phyloP scores from a whole-genome alignment of 495 filamentous ascomycete species.

The Lasiosphaeria hispida region DNA sequence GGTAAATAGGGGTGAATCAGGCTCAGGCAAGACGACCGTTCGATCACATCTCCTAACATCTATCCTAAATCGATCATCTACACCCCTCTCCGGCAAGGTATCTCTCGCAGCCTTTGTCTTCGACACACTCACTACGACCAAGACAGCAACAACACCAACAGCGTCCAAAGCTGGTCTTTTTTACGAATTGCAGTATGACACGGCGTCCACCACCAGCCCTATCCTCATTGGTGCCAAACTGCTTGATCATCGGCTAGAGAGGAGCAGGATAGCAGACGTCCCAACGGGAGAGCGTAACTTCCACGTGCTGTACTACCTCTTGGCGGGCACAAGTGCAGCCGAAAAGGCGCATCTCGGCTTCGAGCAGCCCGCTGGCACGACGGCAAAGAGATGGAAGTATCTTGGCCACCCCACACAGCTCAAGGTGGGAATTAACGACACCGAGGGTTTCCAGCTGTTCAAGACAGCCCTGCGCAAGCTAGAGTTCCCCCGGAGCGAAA shows the following conservation, averaged over 20 bases:
- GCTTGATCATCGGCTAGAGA: slow-evolving; percentile 86
- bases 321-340: slow-evolving; percentile 85
- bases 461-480: slow-evolving; percentile 92
- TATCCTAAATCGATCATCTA: slow-evolving; percentile 81
- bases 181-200: slow-evolving; percentile 94
- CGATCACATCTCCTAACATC: slow-evolving; percentile 82
- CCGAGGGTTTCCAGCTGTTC: slow-evolving; percentile 94
- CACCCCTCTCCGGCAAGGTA: slow-evolving; percentile 86
- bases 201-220: slow-evolving; percentile 72
- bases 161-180: slow-evolving; percentile 95
- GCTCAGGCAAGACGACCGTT: slow-evolving; percentile 91
- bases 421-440: slow-evolving; percentile 94
- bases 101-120: slow-evolving; percentile 93
- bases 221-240: slow-evolving; percentile 90
- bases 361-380: slow-evolving; percentile 57
- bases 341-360: slow-evolving; percentile 90
- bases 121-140: slow-evolving; percentile 95
- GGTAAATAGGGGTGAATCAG: slow-evolving; percentile 76
- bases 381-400: slow-evolving; percentile 86
- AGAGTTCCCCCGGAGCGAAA: slow-evolving; percentile 88
- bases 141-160: slow-evolving; percentile 89
- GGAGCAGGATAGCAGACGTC: slow-evolving; percentile 83
- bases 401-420: slow-evolving; percentile 94
- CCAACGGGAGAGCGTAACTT: slow-evolving; percentile 96
- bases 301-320: slow-evolving; percentile 90